Base-by-base conservation (phyloP, 371 early-diverging fungal genomes). In the Lichtheimia ornata region DNA sequence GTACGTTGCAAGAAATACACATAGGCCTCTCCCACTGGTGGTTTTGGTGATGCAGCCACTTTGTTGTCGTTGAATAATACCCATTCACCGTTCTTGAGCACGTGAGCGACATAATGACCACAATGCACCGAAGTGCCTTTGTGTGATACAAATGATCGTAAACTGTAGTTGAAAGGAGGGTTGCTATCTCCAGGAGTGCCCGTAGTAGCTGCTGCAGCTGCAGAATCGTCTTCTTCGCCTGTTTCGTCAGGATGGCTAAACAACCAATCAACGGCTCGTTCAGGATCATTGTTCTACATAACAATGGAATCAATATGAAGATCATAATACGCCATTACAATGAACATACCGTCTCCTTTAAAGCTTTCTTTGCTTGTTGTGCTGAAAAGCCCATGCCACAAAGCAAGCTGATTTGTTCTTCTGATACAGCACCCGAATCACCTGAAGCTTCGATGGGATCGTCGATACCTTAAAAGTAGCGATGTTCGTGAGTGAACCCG, bases 71-170 rank as follows among this genome's bases (percentile, higher is more conserved):
- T 98, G 77, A 91, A 96, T 60, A 98, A 74, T 50, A 90, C 82
- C 97, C 97, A 98, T 54, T 82, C 78, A 17, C 76, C 84, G 18
- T 82, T 74, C 57, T 87, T 84, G 57, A 81, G 77, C 44, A 95
- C 82, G 63, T 94, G 96, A 11, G 94, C 88, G 9, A 98, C 95
- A 72, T 98, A 98, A 73, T 98, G 99, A 24, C 99, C 99, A 67
- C 93, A 94, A 66, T 95, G 96, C 1, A 93, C 88, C 3, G 97
- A 97, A 11, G 97, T 89, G n/a, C 99, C 99, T 69, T 94, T 94
- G 83, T 98, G 99, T 22, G 94, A 94, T 30, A 98, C 88, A 79
- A 96, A 92, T 2, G 90, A 89, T 20, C 83, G 70, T n/a, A 97
- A 70, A 52, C 76, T 71, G 73, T 92, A 98, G 27, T 79, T 76